phyloP scores from a whole-genome alignment of 1,284 basidiomycete species.

The Mycena sp. region DNA sequence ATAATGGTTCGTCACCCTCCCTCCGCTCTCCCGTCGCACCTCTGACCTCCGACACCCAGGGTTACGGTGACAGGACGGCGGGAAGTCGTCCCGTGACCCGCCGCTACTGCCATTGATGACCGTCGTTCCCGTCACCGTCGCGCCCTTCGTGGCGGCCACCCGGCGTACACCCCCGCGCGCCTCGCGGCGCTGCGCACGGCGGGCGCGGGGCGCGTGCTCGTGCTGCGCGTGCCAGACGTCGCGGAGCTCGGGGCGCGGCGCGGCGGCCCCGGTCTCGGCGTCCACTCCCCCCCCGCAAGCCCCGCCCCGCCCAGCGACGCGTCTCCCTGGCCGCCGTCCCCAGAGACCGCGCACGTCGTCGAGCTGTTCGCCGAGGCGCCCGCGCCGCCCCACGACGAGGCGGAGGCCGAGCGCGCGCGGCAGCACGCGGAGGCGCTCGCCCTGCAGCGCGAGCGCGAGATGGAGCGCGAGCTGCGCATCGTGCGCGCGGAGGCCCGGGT shows the following conservation, averaged over 20 bases:
- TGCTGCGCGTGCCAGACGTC: slow-evolving; percentile 20
- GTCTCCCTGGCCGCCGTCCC: background rate
- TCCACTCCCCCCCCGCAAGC: background rate
- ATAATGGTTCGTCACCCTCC: too few relatives aligned
- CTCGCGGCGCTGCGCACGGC: background rate
- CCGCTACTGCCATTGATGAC: too few relatives aligned
- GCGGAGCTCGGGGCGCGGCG: too few relatives aligned
- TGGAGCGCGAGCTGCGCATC: background rate
- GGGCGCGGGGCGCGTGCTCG: slow-evolving; percentile 8
- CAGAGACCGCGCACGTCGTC: background rate
- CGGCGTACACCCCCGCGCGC: background rate
- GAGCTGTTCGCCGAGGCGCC: slow-evolving; percentile 15
- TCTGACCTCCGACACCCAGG: too few relatives aligned
- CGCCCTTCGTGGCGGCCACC: too few relatives aligned
- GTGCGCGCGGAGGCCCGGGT: slow-evolving; percentile 11
- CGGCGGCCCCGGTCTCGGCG: slow-evolving; percentile 1
- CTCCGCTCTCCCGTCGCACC: too few relatives aligned
- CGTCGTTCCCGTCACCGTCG: background rate
- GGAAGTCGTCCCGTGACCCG: too few relatives aligned
- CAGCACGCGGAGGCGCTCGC: background rate
- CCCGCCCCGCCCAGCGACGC: background rate
- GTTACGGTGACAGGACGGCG: too few relatives aligned
- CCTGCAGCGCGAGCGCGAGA: too few relatives aligned
- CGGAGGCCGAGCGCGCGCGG: background rate
- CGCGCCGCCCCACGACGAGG: slow-evolving; percentile 15